Evolutionary conservation across 495 filamentous ascomycete genomes (phyloP).

Genomic region (Neurospora discreta): DNA sequence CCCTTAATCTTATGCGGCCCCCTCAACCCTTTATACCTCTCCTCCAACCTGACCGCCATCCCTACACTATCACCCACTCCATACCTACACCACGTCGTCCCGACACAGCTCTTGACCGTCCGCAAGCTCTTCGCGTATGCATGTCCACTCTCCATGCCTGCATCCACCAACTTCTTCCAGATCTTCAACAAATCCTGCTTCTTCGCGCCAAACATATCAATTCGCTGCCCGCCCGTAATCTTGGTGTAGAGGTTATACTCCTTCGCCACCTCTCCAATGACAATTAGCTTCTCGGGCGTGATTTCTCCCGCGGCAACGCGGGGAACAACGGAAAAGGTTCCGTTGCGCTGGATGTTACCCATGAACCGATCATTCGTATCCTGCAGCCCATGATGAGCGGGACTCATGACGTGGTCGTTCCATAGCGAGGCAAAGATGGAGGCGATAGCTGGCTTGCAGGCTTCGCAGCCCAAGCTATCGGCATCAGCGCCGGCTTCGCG

Average conservation of each 20-base stretch:
- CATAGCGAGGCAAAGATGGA: conserved; percentile 78
- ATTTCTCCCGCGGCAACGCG: conserved; percentile 84
- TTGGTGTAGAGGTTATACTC: conserved; percentile 86
- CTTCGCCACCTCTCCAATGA: conserved; percentile 80
- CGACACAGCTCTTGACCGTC: conserved; percentile 92
- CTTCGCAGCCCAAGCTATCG: conserved; percentile 74
- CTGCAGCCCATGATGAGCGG: conserved; percentile 65
- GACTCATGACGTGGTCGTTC: conserved; percentile 79
- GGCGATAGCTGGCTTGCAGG: conserved; percentile 79
- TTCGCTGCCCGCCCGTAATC: conserved; percentile 90
- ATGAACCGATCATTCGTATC: conserved; percentile 91
- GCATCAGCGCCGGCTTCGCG: conserved; percentile 63
- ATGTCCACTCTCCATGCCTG: conserved; percentile 92
- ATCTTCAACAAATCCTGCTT: conserved; percentile 88
- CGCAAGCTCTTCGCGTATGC: conserved; percentile 89
- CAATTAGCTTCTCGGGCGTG: conserved; percentile 79
- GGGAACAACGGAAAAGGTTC: conserved; percentile 85
- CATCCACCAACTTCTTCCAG: conserved; percentile 75
- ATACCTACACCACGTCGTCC: conserved; percentile 90
- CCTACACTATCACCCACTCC: conserved; percentile 95
- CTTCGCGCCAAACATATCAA: conserved; percentile 90
- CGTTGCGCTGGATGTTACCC: conserved; percentile 92
- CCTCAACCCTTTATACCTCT: conserved; percentile 90
- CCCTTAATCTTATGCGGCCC: conserved; percentile 91
- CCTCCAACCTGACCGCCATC: conserved; percentile 85